Conservation (phyloP, 148 eudicot genomes). For the Arbutus unedo region DNA sequence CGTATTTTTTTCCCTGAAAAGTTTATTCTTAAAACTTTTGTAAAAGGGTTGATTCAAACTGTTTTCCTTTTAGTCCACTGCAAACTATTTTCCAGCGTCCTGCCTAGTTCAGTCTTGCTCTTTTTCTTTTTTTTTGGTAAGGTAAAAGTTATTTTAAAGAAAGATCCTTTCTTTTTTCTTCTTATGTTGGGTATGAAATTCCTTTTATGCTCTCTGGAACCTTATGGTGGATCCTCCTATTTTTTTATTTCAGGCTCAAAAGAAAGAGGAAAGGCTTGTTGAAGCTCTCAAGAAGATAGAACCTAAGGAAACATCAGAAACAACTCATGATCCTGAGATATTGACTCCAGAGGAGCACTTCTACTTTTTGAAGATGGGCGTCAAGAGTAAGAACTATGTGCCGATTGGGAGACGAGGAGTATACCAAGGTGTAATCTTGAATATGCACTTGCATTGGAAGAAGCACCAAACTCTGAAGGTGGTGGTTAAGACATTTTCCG, state of each 20-base stretch:
- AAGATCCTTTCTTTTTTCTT: neutral
- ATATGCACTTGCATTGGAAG: constrained; percentile 99
- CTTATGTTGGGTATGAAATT: neutral
- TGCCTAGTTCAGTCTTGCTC: no score
- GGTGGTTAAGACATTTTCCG: constrained; percentile 78
- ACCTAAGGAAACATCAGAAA: constrained; percentile 82
- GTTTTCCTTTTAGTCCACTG: neutral
- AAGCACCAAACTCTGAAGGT: constrained; percentile 92
- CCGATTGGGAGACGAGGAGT: constrained; percentile 92
- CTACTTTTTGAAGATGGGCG: constrained; percentile 89
- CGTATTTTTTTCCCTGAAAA: no score
- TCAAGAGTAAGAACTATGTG: constrained; percentile 84
- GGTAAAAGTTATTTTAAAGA: no score
- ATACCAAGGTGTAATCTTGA: constrained; percentile 88
- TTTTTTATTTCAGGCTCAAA: constrained; percentile 57
- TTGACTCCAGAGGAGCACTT: constrained; percentile 98
- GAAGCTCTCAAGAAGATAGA: constrained; percentile 75
- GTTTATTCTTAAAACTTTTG: no score
- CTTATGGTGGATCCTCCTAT: constrained; percentile 8
- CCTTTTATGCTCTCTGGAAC: neutral
- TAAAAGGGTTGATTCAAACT: neutral
- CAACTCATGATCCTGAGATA: constrained; percentile 89
- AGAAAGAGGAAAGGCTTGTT: constrained; percentile 68
- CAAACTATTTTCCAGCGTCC: neutral
- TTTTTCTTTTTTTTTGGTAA: no score